These are phyloP conservation scores for Fusarium virguliforme DNA, from an alignment of 2,329 filamentous ascomycete species.

Conservation along the genomic window DNA sequence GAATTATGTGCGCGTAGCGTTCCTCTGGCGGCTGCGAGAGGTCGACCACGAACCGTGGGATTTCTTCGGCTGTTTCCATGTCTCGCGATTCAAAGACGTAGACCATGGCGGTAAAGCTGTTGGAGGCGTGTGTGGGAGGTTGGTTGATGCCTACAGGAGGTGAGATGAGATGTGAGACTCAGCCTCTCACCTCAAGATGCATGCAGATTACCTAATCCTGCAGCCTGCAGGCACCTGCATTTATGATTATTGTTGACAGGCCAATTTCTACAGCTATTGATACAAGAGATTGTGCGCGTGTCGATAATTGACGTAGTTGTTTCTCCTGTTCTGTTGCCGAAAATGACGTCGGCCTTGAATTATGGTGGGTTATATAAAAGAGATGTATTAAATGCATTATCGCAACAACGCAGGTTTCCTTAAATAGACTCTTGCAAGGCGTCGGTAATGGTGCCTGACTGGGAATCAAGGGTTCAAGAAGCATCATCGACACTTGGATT, in stretches of 20 bases:
- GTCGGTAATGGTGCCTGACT: too few species aligned
- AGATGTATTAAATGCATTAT: too few species aligned
- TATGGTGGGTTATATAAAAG: too few species aligned
- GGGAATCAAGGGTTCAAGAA: too few species aligned
- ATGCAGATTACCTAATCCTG: constrained; percentile 11
- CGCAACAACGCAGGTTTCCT: too few species aligned
- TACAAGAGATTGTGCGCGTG: too few species aligned
- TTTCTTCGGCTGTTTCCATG: constrained; percentile 20
- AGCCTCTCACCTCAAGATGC: neutral
- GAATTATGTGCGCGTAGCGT: constrained; percentile 51
- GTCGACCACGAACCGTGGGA: constrained; percentile 52
- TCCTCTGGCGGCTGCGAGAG: constrained; percentile 47
- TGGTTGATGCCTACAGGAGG: neutral
- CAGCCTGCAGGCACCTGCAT: neutral
- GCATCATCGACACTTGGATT: too few species aligned
- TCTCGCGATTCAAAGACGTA: too few species aligned
- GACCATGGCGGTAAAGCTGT: neutral
- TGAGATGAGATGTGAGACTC: neutral
- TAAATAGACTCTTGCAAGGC: too few species aligned
- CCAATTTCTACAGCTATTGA: too few species aligned
- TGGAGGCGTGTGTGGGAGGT: neutral
- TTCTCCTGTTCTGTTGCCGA: too few species aligned
- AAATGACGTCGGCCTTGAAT: too few species aligned
- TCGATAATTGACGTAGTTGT: neutral
- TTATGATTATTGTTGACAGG: neutral